Evolutionary conservation across 441 rosid genomes (phyloP).

Genomic region (Raphanus hybrid): DNA sequence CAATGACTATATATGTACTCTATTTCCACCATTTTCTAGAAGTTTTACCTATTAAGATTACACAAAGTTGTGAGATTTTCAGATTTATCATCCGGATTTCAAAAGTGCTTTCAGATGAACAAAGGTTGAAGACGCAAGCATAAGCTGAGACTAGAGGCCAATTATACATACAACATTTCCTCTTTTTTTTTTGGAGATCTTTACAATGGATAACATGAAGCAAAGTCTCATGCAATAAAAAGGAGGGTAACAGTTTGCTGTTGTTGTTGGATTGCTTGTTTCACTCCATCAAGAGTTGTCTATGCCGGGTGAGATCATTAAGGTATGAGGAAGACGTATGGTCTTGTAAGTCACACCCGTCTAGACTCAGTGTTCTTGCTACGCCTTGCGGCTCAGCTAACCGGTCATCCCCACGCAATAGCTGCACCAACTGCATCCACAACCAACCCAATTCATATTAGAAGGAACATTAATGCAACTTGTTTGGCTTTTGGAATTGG

Average conservation of each 20-base stretch:
- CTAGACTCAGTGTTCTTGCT: slow-evolving; percentile 52
- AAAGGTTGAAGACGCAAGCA: neutral
- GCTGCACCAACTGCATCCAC: slow-evolving; percentile 57
- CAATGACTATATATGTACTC: neutral
- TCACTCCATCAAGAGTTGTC: slow-evolving; percentile 74
- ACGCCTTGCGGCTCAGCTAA: slow-evolving; percentile 44
- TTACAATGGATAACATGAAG: neutral
- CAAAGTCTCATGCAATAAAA: neutral
- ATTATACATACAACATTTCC: neutral
- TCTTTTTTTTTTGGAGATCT: neutral
- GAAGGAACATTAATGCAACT: neutral
- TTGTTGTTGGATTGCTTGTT: neutral
- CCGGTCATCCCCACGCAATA: slow-evolving; percentile 58
- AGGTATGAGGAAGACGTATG: slow-evolving; percentile 65
- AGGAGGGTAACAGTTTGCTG: neutral
- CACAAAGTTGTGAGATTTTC: neutral
- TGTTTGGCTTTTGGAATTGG: neutral
- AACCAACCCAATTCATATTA: neutral
- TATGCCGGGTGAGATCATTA: slow-evolving; percentile 69
- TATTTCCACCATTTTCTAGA: neutral
- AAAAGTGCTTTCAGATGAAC: neutral
- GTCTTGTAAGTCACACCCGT: slow-evolving; percentile 66
- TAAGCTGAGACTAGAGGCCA: neutral
- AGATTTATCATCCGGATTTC: neutral
- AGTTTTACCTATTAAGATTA: neutral